Evolutionary conservation across 805 yeast genomes (phyloP).

Genomic region (Groenewaldozyma salmanticensis): DNA sequence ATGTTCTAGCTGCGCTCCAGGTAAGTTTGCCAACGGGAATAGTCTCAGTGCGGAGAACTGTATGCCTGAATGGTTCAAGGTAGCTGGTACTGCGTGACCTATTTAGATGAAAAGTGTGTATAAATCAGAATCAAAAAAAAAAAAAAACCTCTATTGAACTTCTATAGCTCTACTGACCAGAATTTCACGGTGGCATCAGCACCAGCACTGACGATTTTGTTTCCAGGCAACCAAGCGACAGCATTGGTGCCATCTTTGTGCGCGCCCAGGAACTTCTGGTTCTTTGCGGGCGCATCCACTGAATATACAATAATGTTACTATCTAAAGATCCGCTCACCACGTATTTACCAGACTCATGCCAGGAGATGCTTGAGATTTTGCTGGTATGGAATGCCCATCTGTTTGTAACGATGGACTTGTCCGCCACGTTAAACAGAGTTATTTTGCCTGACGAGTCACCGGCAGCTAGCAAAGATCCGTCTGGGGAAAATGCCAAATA

Average conservation of each 20-base stretch:
- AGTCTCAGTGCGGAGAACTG: constrained; percentile 63
- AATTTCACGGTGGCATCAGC: constrained; percentile 69
- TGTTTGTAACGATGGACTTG: constrained; percentile 51
- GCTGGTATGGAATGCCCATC: constrained; percentile 96
- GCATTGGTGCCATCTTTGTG: constrained; percentile 82
- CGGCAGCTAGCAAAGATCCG: constrained; percentile 64
- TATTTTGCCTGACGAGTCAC: constrained; percentile 82
- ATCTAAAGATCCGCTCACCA: constrained; percentile 77
- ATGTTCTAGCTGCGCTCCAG: constrained; percentile 44
- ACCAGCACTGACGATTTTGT: constrained; percentile 58
- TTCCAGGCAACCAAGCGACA: constrained; percentile 53
- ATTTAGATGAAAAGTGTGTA: neutral
- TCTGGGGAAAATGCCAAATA: constrained; percentile 61
- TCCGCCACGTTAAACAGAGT: constrained; percentile 52
- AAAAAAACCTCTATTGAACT: neutral
- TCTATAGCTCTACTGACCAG: constrained; percentile 41
- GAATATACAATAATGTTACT: constrained; percentile 73
- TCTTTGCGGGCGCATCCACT: constrained; percentile 67
- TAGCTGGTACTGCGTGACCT: constrained; percentile 12
- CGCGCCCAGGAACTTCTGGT: constrained; percentile 62
- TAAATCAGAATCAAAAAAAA: neutral
- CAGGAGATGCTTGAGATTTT: constrained; percentile 68
- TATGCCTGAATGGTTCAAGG: constrained; percentile 49
- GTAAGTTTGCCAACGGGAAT: constrained; percentile 43
- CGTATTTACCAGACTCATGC: constrained; percentile 62